phyloP scores from a whole-genome alignment of 441 rosid species.

The Lepidium campestre region DNA sequence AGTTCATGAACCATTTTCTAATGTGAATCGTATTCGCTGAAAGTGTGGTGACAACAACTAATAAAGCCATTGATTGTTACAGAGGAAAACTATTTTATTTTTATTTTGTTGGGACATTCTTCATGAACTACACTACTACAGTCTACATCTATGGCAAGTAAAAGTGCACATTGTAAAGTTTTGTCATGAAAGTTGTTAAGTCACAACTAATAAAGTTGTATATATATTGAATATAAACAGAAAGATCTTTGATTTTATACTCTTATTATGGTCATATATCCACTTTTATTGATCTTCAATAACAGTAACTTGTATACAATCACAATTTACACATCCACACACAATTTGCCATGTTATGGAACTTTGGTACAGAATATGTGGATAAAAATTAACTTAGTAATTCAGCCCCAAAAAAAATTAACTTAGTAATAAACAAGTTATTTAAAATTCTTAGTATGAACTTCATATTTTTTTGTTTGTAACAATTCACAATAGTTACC shows the following conservation, averaged over 20 bases:
- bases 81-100: not conserved
- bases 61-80: not conserved
- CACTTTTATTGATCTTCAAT: not conserved
- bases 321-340: too few relatives aligned
- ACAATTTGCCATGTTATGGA: not conserved
- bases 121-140: not conserved
- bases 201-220: not conserved
- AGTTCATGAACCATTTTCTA: conserved; percentile 42
- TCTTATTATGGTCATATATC: not conserved
- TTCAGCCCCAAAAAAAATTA: too few relatives aligned
- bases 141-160: too few relatives aligned
- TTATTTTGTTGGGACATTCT: not conserved
- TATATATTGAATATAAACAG: not conserved
- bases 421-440: too few relatives aligned
- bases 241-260: not conserved
- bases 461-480: too few relatives aligned
- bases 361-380: not conserved
- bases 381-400: too few relatives aligned
- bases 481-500: too few relatives aligned
- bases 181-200: not conserved
- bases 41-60: conserved; percentile 2
- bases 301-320: not conserved
- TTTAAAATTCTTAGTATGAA: too few relatives aligned
- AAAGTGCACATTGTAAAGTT: not conserved
- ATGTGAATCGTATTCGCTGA: conserved; percentile 48